phyloP scores from a whole-genome alignment of 2,329 filamentous ascomycete genomes.

The Calonectria hongkongensis region DNA sequence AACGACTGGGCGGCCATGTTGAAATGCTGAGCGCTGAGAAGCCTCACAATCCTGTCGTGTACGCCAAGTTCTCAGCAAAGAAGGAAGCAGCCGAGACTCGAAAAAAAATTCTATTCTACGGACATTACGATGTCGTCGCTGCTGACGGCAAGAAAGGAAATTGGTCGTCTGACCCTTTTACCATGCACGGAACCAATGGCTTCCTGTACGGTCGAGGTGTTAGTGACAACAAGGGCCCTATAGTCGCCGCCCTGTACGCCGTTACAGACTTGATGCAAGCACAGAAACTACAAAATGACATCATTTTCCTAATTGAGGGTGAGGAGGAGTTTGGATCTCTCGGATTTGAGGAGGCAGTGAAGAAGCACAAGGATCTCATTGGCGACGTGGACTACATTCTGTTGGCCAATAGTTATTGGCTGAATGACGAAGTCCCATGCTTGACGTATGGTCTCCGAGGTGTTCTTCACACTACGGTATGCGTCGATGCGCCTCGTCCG shows the following conservation, averaged over 20 bases:
- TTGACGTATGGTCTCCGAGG: conserved; percentile 95
- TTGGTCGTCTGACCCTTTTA: conserved; percentile 92
- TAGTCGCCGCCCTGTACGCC: conserved; percentile 94
- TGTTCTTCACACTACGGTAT: conserved; percentile 93
- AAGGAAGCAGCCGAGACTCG: conserved; percentile 78
- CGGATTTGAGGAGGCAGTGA: conserved; percentile 90
- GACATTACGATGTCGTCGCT: conserved; percentile 97
- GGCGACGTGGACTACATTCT: conserved; percentile 95
- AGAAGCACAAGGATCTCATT: conserved; percentile 87
- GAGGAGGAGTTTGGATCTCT: conserved; percentile 97
- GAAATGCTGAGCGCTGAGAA: conserved; percentile 91
- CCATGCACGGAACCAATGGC: conserved; percentile 91
- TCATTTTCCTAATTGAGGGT: conserved; percentile 95
- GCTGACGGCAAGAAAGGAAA: conserved; percentile 88
- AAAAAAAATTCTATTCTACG: conserved; percentile 96
- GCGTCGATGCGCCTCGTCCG: conserved; percentile 88
- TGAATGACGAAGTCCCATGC: conserved; percentile 96
- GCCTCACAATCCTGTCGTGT: conserved; percentile 92
- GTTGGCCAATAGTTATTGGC: conserved; percentile 98
- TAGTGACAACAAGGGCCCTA: conserved; percentile 97
- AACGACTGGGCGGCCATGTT: conserved; percentile 90
- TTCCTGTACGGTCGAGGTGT: conserved; percentile 97
- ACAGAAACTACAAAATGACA: conserved; percentile 89
- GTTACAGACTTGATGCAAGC: conserved; percentile 91
- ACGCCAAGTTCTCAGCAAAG: conserved; percentile 89